Evolutionary conservation across 2,329 filamentous ascomycete species (phyloP).

Genomic region (Beauveria sp.): DNA sequence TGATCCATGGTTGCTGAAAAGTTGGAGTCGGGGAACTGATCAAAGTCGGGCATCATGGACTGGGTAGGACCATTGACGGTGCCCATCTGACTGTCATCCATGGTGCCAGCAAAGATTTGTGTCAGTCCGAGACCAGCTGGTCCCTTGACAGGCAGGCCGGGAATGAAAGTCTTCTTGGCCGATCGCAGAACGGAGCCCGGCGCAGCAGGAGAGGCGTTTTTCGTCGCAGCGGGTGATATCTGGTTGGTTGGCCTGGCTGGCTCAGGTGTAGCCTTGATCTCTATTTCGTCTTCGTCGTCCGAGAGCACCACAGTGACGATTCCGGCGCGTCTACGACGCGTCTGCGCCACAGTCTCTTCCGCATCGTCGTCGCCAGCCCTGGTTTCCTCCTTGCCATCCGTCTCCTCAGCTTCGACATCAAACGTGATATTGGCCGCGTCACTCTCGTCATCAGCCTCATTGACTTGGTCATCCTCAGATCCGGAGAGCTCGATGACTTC

Average conservation of each 20-base stretch:
- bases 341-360: constrained; percentile 31
- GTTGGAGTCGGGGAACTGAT: constrained; percentile 50
- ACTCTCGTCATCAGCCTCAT: constrained; percentile 30
- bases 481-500: constrained; percentile 27
- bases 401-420: constrained; percentile 32
- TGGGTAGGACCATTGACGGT: constrained; percentile 27
- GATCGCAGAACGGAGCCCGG: constrained; percentile 61
- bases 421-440: constrained; percentile 25
- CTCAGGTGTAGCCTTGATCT: constrained; percentile 40
- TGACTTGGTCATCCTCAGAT: constrained; percentile 27
- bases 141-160: constrained; percentile 54
- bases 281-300: constrained; percentile 56
- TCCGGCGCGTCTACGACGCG: constrained; percentile 37
- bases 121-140: constrained; percentile 67
- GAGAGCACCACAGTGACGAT: constrained; percentile 49
- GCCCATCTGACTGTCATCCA: constrained; percentile 56
- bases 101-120: constrained; percentile 84
- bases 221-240: constrained; percentile 35
- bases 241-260: constrained; percentile 30
- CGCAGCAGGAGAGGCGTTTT: constrained; percentile 41
- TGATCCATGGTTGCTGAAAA: constrained; percentile 54
- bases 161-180: constrained; percentile 62
- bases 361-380: constrained; percentile 24
- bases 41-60: constrained; percentile 50
- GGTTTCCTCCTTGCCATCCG: constrained; percentile 17